Evolutionary conservation across 1,139 yeast genomes (phyloP).

Genomic region (Candida labiduridarum): DNA sequence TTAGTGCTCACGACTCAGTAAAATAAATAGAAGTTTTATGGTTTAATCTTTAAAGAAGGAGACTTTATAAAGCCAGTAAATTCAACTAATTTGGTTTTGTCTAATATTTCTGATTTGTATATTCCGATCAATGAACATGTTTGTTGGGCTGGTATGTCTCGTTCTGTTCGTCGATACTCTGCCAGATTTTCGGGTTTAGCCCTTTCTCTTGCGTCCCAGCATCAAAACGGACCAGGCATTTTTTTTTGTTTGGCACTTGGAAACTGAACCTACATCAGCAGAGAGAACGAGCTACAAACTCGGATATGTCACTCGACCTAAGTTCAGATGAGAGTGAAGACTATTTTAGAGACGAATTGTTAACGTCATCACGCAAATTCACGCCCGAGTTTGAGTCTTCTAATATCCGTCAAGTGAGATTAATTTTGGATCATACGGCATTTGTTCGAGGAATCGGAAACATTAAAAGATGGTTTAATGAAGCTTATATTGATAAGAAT

Average conservation of each 20-base stretch:
- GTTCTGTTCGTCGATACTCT: no score
- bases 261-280: neutral
- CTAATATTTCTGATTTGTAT: no score
- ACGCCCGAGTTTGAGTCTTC: neutral
- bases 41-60: no score
- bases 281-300: neutral
- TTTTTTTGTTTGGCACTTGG: neutral
- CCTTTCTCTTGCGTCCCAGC: no score
- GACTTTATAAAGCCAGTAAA: no score
- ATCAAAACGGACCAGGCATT: neutral
- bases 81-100: no score
- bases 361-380: slow-evolving; percentile 2
- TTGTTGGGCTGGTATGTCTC: no score
- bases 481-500: slow-evolving; percentile 34
- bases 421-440: slow-evolving; percentile 61
- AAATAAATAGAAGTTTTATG: no score
- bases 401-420: slow-evolving; percentile 17
- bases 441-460: slow-evolving; percentile 62
- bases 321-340: slow-evolving; percentile 11
- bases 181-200: no score
- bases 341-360: slow-evolving; percentile 16
- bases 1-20: no score
- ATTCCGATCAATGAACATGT: no score
- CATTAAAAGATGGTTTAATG: slow-evolving; percentile 57
- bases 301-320: slow-evolving; percentile 14